Percentiles rank a stretch among this genome's conserved stretches.
phyloP scores from a whole-genome alignment of 1,284 basidiomycete species.

The Xerocomus cyaneibrunnescens region DNA sequence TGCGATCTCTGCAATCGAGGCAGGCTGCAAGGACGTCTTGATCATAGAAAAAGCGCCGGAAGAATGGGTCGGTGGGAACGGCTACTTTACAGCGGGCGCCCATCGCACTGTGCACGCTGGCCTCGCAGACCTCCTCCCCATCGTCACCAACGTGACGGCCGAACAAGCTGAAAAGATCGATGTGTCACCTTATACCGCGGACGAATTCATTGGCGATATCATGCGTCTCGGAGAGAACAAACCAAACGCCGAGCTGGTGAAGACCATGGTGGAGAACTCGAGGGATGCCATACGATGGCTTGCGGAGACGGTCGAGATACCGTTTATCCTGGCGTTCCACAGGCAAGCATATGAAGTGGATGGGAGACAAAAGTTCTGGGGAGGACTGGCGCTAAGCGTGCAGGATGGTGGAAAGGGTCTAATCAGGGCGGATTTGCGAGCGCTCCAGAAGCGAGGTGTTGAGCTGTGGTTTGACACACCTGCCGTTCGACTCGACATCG shows the following conservation, averaged over 20 bases:
- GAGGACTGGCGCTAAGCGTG: conserved; percentile 59
- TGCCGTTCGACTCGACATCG: conserved; percentile 44
- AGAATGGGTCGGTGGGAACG: conserved; percentile 67
- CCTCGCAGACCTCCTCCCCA: conserved; percentile 53
- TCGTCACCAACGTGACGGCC: conserved; percentile 50
- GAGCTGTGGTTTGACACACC: conserved; percentile 55
- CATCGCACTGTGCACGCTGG: conserved; percentile 61
- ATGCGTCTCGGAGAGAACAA: conserved; percentile 54
- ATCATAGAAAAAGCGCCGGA: conserved; percentile 64
- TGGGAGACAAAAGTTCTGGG: conserved; percentile 66
- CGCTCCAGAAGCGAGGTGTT: conserved; percentile 50
- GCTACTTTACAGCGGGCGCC: conserved; percentile 69
- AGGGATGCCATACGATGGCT: conserved; percentile 59
- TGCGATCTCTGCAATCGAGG: conserved; percentile 56
- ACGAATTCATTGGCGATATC: conserved; percentile 57
- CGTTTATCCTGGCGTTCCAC: conserved; percentile 61
- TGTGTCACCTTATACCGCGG: conserved; percentile 54
- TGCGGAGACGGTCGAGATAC: conserved; percentile 46
- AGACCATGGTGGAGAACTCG: conserved; percentile 53
- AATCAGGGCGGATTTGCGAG: conserved; percentile 55
- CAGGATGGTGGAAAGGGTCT: conserved; percentile 66
- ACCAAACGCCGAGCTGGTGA: conserved; percentile 50
- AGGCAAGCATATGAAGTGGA: conserved; percentile 65
- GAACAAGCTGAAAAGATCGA: conserved; percentile 50
- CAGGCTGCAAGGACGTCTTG: conserved; percentile 58